These are phyloP conservation scores for Benincasa hispida DNA, from an alignment of 306 rosid genomes.

Conservation along the genomic window DNA sequence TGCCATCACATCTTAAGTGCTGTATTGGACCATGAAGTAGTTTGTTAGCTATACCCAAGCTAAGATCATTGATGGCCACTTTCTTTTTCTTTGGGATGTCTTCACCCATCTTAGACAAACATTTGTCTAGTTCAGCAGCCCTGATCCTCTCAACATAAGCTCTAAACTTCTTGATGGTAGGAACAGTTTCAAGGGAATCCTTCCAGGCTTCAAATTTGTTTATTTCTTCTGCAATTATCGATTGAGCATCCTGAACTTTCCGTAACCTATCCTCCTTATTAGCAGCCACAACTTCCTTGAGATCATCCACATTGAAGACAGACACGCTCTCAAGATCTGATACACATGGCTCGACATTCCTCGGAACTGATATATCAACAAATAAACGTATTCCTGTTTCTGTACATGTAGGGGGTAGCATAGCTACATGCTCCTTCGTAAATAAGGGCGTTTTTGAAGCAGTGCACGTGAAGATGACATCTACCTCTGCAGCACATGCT, in stretches of 20 bases:
- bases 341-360: constrained; percentile 63
- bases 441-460: constrained; percentile 58
- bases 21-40: constrained; percentile 89
- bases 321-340: constrained; percentile 43
- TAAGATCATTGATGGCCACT: constrained; percentile 61
- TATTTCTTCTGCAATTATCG: constrained; percentile 51
- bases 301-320: constrained; percentile 80
- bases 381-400: constrained; percentile 34
- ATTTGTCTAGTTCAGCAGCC: constrained; percentile 68
- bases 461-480: constrained; percentile 73
- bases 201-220: constrained; percentile 69
- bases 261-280: constrained; percentile 68
- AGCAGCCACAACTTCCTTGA: constrained; percentile 78
- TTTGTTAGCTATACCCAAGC: constrained; percentile 61
- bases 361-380: constrained; percentile 77
- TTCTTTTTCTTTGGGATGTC: constrained; percentile 53
- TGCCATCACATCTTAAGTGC: constrained; percentile 68
- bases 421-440: constrained; percentile 46
- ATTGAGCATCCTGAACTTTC: constrained; percentile 60
- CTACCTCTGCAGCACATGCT: constrained; percentile 52
- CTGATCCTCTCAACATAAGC: constrained; percentile 68
- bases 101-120: constrained; percentile 63
- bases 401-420: constrained; percentile 31
- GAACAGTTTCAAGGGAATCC: constrained; percentile 75
- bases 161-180: constrained; percentile 83